A percentile compares a stretch with the other conserved stretches of the same genome.
These are phyloP conservation scores for Sistotremastrum suecicum DNA, from an alignment of 768 basidiomycete species.

Conservation along the genomic window DNA sequence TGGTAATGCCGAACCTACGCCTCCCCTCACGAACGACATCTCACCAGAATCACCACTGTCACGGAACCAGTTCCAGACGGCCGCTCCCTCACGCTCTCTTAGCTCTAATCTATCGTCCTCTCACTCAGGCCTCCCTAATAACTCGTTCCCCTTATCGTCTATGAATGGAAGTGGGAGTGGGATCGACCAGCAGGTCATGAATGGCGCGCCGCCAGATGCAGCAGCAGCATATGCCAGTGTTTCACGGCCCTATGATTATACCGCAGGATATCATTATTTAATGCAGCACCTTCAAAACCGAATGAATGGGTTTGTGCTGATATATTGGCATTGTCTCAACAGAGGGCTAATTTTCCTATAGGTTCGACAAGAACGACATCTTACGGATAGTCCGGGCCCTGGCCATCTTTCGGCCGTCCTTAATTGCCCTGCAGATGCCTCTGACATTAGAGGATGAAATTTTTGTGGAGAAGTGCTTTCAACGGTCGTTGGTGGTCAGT, in stretches of 20 bases:
- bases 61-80: constrained; percentile 11
- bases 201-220: neutral
- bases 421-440: constrained; percentile 97
- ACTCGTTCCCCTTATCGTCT: too few species aligned
- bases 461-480: constrained; percentile 92
- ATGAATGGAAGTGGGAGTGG: neutral
- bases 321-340: neutral
- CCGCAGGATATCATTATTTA: constrained; percentile 90
- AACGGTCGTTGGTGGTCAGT: constrained; percentile 76
- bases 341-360: constrained; percentile 18
- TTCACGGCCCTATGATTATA: constrained; percentile 81
- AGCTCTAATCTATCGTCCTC: neutral
- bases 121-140: too few species aligned
- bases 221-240: constrained; percentile 45
- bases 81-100: neutral
- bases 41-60: constrained; percentile 6
- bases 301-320: constrained; percentile 27
- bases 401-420: constrained; percentile 89
- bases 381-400: constrained; percentile 87
- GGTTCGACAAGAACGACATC: constrained; percentile 94
- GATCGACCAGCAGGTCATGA: neutral
- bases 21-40: neutral
- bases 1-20: neutral
- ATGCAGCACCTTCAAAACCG: constrained; percentile 85
- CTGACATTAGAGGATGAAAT: constrained; percentile 91